Evolutionary conservation across 75 land plant species (phyloP).

Genomic region (Chamaecyparis obtusa): DNA sequence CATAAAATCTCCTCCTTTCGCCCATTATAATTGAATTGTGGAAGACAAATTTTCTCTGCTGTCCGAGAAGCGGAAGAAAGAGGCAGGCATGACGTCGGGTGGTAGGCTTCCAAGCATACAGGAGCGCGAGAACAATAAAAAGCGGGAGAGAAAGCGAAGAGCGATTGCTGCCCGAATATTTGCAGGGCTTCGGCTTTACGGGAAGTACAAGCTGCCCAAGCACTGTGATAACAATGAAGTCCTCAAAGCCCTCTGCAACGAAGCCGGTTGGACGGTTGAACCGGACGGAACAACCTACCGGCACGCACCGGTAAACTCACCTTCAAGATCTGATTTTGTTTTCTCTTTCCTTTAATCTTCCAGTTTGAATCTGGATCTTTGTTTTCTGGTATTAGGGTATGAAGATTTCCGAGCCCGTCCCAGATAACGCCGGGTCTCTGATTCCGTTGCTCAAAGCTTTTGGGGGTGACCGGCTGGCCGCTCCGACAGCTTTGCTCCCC

Average conservation of each 20-base stretch:
- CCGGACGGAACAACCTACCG: slow-evolving; percentile 33
- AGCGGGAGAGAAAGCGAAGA: slow-evolving; percentile 31
- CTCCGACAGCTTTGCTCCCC: too few relatives aligned
- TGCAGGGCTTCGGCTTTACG: slow-evolving; percentile 38
- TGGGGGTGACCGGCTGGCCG: neutral
- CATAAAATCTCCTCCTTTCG: too few relatives aligned
- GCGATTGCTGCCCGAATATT: slow-evolving; percentile 40
- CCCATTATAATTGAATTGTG: too few relatives aligned
- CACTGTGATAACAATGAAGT: slow-evolving; percentile 34
- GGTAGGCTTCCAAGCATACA: too few relatives aligned
- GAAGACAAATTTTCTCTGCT: too few relatives aligned
- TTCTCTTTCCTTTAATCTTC: too few relatives aligned
- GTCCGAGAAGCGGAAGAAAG: too few relatives aligned
- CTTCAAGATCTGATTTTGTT: too few relatives aligned
- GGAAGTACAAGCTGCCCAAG: slow-evolving; percentile 51
- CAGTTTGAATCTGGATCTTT: too few relatives aligned
- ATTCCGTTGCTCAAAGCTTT: slow-evolving; percentile 41
- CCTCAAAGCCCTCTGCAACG: slow-evolving; percentile 19
- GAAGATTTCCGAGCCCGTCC: neutral
- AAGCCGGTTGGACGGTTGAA: slow-evolving; percentile 30
- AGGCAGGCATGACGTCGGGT: too few relatives aligned
- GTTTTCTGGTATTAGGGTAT: too few relatives aligned
- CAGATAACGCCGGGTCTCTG: slow-evolving; percentile 15
- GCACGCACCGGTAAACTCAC: neutral
- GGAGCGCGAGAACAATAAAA: slow-evolving; percentile 38